Evolutionary conservation across 306 rosid species (phyloP), one percentile per base, ranked within the genome.

Genomic region (Gastrolobium villosum): DNA sequence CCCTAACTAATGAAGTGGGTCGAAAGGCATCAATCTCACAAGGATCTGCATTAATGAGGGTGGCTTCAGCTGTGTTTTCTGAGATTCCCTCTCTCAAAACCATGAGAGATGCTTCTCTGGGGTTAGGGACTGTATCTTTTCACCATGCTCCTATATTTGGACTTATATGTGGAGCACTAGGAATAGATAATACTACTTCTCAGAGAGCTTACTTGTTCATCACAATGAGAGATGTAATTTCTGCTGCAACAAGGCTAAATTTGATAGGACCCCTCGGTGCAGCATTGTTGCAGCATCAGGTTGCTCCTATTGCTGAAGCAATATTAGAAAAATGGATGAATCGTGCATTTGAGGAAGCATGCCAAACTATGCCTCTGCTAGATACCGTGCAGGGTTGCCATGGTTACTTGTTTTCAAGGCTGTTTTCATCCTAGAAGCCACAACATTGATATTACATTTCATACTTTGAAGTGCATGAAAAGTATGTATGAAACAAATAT

Each of bases 381-480:
- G 98, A 94, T 74, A 87, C 88, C 0, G 90, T 92, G 70, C 98
- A 92, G 79, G 94, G 98, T 7, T 94, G 98, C 81, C 98, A 94
- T 73, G 73, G 62, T 61, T 94, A 90, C 88, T 81, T 94, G 88
- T 90, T 86, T 84, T 88, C 97, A 48, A 86, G 96, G 64, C 77
- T 94, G 20, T 94, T 92, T 60, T 94, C 89, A 60, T 92, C 92
- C 39, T 90, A 85, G 84, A 75, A 28, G 48, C 48, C 55, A 15
- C 56, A 48, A 10, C 6, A 1, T 55, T 49, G 56, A 45, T 67
- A 3, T 55, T 66, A 39, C 36, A 39, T 52, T 14, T 71, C 39
- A 40, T 31, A 31, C 34, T 40, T 8, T 52, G 49, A 41, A 20
- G 44, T 64, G 53, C 61, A 35, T 46, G 9, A 28, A 54, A 54